Conservation (phyloP, 768 basidiomycete genomes). For the Agaricus sinodeliciosus region DNA sequence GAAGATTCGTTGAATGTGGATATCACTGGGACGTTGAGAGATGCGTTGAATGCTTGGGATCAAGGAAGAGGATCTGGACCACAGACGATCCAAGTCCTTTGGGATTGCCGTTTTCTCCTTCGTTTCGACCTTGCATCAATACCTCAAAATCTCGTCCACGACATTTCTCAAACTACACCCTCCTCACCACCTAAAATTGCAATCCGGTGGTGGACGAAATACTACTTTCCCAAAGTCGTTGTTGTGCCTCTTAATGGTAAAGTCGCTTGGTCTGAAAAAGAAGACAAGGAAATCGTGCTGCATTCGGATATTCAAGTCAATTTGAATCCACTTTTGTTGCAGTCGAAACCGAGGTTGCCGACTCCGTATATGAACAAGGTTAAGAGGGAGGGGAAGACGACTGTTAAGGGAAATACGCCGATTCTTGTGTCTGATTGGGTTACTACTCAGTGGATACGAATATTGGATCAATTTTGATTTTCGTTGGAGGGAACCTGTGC, state of each 20-base stretch:
- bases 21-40: slow-evolving; percentile 10
- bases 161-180: not conserved
- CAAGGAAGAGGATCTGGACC: slow-evolving; percentile 11
- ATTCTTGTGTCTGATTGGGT: slow-evolving; percentile 33
- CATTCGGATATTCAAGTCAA: not conserved
- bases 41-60: slow-evolving; percentile 14
- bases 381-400: not conserved
- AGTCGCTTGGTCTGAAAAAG: not conserved
- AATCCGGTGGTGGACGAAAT: slow-evolving; percentile 4
- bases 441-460: slow-evolving; percentile 26
- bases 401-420: not conserved
- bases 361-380: slow-evolving; percentile 2
- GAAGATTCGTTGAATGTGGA: slow-evolving; percentile 8
- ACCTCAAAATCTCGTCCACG: slow-evolving; percentile 27
- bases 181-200: not conserved
- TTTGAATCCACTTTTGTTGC: not conserved
- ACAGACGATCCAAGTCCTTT: slow-evolving; percentile 36
- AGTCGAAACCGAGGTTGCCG: not conserved
- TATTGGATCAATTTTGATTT: not conserved
- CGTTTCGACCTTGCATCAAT: slow-evolving; percentile 36
- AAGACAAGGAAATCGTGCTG: not conserved
- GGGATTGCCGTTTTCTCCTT: slow-evolving; percentile 61
- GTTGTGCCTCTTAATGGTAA: not conserved
- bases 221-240: slow-evolving; percentile 6
- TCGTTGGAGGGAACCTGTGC: too few relatives aligned